phyloP scores from a whole-genome alignment of 1,284 basidiomycete species.

The Apiotrichum gracile region DNA sequence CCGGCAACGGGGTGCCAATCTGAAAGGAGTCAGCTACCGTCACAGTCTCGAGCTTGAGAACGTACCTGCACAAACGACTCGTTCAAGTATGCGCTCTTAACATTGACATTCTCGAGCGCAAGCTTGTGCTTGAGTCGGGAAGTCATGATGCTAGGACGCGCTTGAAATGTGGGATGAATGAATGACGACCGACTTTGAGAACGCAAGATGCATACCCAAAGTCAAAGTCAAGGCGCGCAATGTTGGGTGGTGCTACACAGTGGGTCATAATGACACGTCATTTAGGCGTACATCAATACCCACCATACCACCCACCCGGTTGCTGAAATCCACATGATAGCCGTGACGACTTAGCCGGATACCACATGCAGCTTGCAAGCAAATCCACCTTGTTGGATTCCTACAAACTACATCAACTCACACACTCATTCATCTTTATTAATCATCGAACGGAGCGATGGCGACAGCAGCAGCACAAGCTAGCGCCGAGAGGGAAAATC shows the following conservation, averaged over 20 bases:
- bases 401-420: background rate
- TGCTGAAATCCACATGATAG: no score
- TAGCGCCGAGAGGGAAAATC: conserved; percentile 3
- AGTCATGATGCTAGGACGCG: conserved; percentile 42
- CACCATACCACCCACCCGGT: no score
- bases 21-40: conserved; percentile 34
- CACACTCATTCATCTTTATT: background rate
- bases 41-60: conserved; percentile 7
- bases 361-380: no score
- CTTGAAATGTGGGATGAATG: background rate
- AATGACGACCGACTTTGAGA: background rate
- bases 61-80: conserved; percentile 82
- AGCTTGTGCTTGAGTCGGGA: conserved; percentile 58
- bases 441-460: background rate
- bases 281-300: no score
- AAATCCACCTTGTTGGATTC: no score
- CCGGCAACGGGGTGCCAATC: conserved; percentile 88
- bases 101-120: conserved; percentile 65
- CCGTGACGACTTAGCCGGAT: no score
- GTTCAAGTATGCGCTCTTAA: conserved; percentile 71
- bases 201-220: background rate
- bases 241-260: no score
- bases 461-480: background rate
- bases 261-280: no score
- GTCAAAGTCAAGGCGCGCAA: background rate